phyloP scores from a whole-genome alignment of 306 rosid genomes.

The Argentina anserina region DNA sequence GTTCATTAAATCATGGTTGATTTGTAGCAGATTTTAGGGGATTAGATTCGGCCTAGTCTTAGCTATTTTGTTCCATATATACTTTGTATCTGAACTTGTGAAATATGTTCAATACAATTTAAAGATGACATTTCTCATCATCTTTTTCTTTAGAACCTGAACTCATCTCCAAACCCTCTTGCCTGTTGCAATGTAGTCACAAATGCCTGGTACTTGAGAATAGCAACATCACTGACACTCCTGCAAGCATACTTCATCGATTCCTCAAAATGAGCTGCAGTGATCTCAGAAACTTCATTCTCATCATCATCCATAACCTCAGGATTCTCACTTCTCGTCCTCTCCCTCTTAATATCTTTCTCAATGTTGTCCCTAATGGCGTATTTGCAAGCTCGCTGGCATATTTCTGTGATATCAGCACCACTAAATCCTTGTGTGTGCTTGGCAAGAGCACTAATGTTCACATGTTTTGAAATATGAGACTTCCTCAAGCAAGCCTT shows the following conservation, averaged over 20 bases:
- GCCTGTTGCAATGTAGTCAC: slow-evolving; percentile 28
- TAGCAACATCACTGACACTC: slow-evolving; percentile 25
- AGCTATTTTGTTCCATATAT: too few relatives aligned
- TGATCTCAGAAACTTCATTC: slow-evolving; percentile 26
- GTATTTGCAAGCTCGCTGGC: slow-evolving; percentile 38
- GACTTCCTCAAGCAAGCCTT: slow-evolving; percentile 35
- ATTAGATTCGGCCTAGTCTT: too few relatives aligned
- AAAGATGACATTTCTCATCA: too few relatives aligned
- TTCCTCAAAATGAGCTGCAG: slow-evolving; percentile 32
- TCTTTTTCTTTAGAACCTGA: slow-evolving; percentile 10
- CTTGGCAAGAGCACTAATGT: slow-evolving; percentile 31
- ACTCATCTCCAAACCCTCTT: slow-evolving; percentile 23
- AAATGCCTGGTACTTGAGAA: slow-evolving; percentile 29
- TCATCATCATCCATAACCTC: slow-evolving; percentile 33
- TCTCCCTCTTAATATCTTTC: slow-evolving; percentile 32
- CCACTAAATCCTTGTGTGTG: slow-evolving; percentile 31
- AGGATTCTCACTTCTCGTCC: slow-evolving; percentile 20
- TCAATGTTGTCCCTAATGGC: slow-evolving; percentile 33
- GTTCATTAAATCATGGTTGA: too few relatives aligned
- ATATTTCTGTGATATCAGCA: slow-evolving; percentile 34
- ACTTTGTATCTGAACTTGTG: too few relatives aligned
- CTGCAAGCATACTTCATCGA: slow-evolving; percentile 31
- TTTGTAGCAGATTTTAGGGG: too few relatives aligned
- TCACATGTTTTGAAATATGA: slow-evolving; percentile 27
- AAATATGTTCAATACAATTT: too few relatives aligned